phyloP scores from a whole-genome alignment of 345 rosid species.

The Brassica cretica region DNA sequence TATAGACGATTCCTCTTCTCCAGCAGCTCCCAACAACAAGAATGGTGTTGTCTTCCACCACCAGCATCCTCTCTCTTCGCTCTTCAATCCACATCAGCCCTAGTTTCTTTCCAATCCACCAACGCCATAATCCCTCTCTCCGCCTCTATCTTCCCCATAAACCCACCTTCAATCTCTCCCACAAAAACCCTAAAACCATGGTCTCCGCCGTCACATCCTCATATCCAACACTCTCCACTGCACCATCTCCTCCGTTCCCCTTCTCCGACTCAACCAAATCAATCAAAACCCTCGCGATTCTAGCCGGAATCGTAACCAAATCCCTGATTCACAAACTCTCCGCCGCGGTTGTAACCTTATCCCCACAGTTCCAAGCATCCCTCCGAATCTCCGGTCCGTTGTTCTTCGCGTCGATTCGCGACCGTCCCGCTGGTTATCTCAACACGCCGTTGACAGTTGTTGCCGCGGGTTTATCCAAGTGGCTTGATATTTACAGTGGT shows the following conservation, averaged over 20 bases:
- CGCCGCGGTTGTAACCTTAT: slow-evolving; percentile 31
- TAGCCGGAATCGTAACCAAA: slow-evolving; percentile 38
- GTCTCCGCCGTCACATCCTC: slow-evolving; percentile 34
- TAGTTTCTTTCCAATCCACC: background rate
- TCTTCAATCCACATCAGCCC: background rate
- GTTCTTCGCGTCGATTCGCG: slow-evolving; percentile 66
- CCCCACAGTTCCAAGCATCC: slow-evolving; percentile 34
- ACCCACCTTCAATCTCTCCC: slow-evolving; percentile 21
- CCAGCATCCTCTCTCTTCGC: slow-evolving; percentile 24
- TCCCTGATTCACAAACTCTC: slow-evolving; percentile 40
- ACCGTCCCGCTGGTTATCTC: slow-evolving; percentile 52
- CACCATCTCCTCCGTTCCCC: slow-evolving; percentile 9
- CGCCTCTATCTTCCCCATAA: slow-evolving; percentile 11
- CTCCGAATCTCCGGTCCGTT: slow-evolving; percentile 47
- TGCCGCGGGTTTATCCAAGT: slow-evolving; percentile 78
- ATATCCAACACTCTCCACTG: background rate
- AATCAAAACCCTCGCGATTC: slow-evolving; percentile 40
- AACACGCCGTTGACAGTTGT: slow-evolving; percentile 83
- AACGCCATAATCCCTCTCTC: background rate
- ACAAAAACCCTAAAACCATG: slow-evolving; percentile 20
- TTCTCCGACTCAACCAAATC: slow-evolving; percentile 51
- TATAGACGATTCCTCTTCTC: too few species aligned
- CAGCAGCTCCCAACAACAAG: background rate
- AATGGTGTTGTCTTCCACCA: slow-evolving; percentile 27
- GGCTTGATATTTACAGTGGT: slow-evolving; percentile 88